phyloP scores from a whole-genome alignment of 2,329 filamentous ascomycete species.

The Fusarium haematococcum region DNA sequence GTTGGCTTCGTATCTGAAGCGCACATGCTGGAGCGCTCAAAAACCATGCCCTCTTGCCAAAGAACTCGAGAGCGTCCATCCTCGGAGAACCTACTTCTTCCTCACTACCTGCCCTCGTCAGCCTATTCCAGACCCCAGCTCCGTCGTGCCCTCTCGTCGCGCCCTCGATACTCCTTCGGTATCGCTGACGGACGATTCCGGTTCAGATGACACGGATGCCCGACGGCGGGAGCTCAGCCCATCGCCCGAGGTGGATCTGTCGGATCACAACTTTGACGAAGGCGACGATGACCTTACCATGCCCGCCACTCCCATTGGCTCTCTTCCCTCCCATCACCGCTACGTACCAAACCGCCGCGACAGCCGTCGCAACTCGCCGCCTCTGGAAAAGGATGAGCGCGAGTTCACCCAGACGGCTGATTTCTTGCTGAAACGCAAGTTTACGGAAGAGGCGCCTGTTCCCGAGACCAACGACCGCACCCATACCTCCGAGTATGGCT shows the following conservation, averaged over 20 bases:
- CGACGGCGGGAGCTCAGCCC: conserved; percentile 82
- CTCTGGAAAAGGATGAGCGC: conserved; percentile 92
- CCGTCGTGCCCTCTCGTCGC: conserved; percentile 36
- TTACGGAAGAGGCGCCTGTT: conserved; percentile 56
- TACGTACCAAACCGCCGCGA: conserved; percentile 54
- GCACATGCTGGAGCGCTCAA: conserved; percentile 80
- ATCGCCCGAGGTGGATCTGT: conserved; percentile 93
- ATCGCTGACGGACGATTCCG: conserved; percentile 65
- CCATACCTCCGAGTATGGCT: conserved; percentile 49
- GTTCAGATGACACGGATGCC: conserved; percentile 78
- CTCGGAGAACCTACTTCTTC: conserved; percentile 96
- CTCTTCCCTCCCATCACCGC: conserved; percentile 65
- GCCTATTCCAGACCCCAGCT: conserved; percentile 72
- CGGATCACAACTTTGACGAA: conserved; percentile 86
- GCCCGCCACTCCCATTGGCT: conserved; percentile 72
- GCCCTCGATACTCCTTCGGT: conserved; percentile 86
- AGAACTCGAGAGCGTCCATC: conserved; percentile 91
- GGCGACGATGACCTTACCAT: conserved; percentile 69
- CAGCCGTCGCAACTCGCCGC: conserved; percentile 81
- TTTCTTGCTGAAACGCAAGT: conserved; percentile 77
- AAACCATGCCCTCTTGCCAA: conserved; percentile 91
- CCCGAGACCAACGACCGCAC: conserved; percentile 48
- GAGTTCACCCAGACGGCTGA: conserved; percentile 97
- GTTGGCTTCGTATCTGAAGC: conserved; percentile 89
- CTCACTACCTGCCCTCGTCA: conserved; percentile 89